Conservation (phyloP, 2,329 filamentous ascomycete species). For the Penicillium expansum region DNA sequence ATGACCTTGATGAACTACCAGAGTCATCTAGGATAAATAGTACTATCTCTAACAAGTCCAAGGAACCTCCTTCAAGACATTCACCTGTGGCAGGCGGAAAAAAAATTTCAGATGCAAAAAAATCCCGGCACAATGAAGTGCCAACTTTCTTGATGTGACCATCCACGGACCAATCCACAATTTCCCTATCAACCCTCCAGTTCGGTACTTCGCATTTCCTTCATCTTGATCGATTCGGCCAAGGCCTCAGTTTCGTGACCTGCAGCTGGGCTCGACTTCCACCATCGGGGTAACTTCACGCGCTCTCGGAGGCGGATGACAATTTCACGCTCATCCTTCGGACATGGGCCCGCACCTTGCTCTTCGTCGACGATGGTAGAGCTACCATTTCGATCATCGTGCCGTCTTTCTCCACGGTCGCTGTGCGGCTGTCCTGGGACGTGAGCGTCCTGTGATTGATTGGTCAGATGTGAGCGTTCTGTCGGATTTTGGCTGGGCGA, state of each 20-base stretch:
- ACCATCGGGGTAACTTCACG: slow-evolving; percentile 17
- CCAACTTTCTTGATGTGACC: slow-evolving; percentile 45
- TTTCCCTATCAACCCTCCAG: not conserved
- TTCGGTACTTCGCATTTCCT: not conserved
- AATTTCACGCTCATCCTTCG: slow-evolving; percentile 31
- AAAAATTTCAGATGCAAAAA: slow-evolving; percentile 31
- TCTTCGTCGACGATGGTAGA: slow-evolving; percentile 26
- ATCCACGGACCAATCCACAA: not conserved
- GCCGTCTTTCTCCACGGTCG: slow-evolving; percentile 30
- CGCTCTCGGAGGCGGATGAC: slow-evolving; percentile 20
- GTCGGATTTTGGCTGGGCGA: slow-evolving; percentile 15
- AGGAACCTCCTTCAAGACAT: slow-evolving; percentile 12
- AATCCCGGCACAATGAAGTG: slow-evolving; percentile 43
- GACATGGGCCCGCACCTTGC: slow-evolving; percentile 31
- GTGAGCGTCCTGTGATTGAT: slow-evolving; percentile 34
- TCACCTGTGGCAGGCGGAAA: slow-evolving; percentile 13
- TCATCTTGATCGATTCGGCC: slow-evolving; percentile 1
- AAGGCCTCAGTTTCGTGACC: slow-evolving; percentile 5
- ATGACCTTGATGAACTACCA: slow-evolving; percentile 40
- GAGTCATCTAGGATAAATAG: slow-evolving; percentile 26
- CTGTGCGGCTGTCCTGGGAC: slow-evolving; percentile 31
- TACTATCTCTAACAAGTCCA: slow-evolving; percentile 23
- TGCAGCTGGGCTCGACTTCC: slow-evolving; percentile 3
- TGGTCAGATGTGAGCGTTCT: slow-evolving; percentile 28
- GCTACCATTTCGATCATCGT: slow-evolving; percentile 25